Conservation (phyloP, 768 basidiomycete species). For the Boletales sp. region DNA sequence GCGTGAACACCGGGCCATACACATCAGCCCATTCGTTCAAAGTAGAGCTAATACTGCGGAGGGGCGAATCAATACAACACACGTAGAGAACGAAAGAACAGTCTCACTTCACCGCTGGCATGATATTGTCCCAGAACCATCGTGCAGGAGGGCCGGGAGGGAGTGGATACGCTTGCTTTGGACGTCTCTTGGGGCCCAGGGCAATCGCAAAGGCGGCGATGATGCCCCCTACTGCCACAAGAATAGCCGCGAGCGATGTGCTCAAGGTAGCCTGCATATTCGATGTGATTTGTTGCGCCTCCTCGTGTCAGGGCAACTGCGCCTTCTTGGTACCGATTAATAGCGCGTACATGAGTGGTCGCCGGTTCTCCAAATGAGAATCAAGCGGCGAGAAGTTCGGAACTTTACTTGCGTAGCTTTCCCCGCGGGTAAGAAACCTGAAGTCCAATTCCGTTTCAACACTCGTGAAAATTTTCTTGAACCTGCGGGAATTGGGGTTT, state of each 20-base stretch:
- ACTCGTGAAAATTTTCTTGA: too few relatives aligned
- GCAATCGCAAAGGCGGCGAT: not conserved
- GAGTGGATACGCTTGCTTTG: conserved; percentile 8
- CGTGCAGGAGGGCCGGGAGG: conserved; percentile 15
- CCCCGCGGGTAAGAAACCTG: too few relatives aligned
- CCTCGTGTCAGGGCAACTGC: too few relatives aligned
- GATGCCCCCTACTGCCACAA: not conserved
- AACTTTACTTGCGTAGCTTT: too few relatives aligned
- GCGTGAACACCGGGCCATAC: conserved; percentile 57
- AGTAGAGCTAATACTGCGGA: conserved; percentile 15
- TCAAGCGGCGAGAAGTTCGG: too few relatives aligned
- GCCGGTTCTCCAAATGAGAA: too few relatives aligned
- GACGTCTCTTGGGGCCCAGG: not conserved
- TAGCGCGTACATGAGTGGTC: too few relatives aligned
- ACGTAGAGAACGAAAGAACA: not conserved
- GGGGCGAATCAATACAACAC: not conserved
- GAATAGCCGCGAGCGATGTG: not conserved
- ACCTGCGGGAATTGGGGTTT: too few relatives aligned
- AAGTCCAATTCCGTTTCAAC: too few relatives aligned
- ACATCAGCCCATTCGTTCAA: conserved; percentile 52
- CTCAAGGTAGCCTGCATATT: not conserved
- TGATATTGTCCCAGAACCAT: conserved; percentile 6
- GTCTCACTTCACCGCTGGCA: conserved; percentile 10
- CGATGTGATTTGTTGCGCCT: not conserved
- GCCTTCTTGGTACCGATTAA: too few relatives aligned